phyloP scores from a whole-genome alignment of 306 rosid species.

The Rosa multiflora region DNA sequence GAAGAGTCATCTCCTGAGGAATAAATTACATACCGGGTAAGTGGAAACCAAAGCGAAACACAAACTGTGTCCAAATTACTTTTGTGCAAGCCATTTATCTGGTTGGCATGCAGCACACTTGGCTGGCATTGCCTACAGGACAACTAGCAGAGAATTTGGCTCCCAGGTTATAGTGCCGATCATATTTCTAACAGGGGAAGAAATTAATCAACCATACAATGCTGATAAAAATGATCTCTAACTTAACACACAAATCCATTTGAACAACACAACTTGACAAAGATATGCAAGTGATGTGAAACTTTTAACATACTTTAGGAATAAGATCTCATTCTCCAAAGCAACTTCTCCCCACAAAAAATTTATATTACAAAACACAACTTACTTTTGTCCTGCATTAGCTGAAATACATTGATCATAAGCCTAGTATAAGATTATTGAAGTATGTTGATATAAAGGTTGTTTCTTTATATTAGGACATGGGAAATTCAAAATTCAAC shows the following conservation, averaged over 20 bases:
- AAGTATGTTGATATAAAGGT: not conserved
- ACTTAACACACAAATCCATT: too few relatives aligned
- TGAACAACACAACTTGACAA: conserved; percentile 1
- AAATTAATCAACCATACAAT: not conserved
- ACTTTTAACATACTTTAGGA: not conserved
- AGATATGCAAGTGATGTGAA: not conserved
- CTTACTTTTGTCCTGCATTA: not conserved
- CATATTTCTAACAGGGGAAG: not conserved
- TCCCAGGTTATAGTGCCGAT: not conserved
- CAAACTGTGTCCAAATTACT: not conserved
- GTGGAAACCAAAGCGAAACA: conserved; percentile 1
- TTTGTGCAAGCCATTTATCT: not conserved
- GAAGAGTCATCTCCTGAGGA: conserved; percentile 55
- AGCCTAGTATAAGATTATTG: not conserved
- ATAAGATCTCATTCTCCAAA: not conserved
- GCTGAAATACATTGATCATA: not conserved
- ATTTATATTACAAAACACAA: not conserved
- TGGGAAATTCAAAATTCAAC: not conserved
- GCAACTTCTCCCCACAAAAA: conserved; percentile 5
- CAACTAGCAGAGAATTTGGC: not conserved
- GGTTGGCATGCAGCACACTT: not conserved
- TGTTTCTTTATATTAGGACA: not conserved
- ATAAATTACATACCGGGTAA: not conserved
- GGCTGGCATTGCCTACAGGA: not conserved
- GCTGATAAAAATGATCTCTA: not conserved